Evolutionary conservation across 2,329 filamentous ascomycete genomes (phyloP).

Genomic region (Fonsecaea monophora): DNA sequence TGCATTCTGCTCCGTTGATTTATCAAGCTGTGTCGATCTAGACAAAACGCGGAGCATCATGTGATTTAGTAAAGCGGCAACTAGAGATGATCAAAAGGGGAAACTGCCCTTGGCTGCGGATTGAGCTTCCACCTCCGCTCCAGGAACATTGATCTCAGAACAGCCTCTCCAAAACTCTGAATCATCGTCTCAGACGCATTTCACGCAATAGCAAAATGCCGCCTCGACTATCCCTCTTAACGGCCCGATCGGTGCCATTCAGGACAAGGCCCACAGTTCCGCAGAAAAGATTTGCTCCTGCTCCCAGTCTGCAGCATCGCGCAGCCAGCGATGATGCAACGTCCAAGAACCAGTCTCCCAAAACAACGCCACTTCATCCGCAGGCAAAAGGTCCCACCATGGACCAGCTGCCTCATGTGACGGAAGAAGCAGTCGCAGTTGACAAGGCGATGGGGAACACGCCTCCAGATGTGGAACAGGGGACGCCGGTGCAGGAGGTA

Average conservation of each 20-base stretch:
- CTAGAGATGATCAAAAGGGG: not conserved
- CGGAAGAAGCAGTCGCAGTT: constrained; percentile 68
- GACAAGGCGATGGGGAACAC: constrained; percentile 63
- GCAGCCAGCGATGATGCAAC: constrained; percentile 40
- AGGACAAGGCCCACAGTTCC: constrained; percentile 38
- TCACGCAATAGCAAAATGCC: constrained; percentile 54
- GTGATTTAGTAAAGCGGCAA: not conserved
- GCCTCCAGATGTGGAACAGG: constrained; percentile 68
- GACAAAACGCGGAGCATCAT: too few relatives aligned
- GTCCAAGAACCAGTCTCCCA: constrained; percentile 39
- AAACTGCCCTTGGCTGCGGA: not conserved
- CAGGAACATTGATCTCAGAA: not conserved
- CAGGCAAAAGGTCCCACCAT: constrained; percentile 56
- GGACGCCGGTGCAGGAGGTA: constrained; percentile 71
- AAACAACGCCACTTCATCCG: constrained; percentile 33
- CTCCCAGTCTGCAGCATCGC: constrained; percentile 40
- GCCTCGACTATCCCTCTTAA: constrained; percentile 60
- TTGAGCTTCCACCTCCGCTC: constrained; percentile 2
- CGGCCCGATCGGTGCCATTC: constrained; percentile 41
- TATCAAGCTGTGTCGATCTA: too few relatives aligned
- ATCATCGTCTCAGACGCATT: constrained; percentile 3
- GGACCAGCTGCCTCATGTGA: constrained; percentile 64
- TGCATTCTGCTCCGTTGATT: not conserved
- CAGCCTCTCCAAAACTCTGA: not conserved
- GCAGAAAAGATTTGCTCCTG: constrained; percentile 36